phyloP scores from a whole-genome alignment of 129 eudicot genomes.

The Arctium minus region DNA sequence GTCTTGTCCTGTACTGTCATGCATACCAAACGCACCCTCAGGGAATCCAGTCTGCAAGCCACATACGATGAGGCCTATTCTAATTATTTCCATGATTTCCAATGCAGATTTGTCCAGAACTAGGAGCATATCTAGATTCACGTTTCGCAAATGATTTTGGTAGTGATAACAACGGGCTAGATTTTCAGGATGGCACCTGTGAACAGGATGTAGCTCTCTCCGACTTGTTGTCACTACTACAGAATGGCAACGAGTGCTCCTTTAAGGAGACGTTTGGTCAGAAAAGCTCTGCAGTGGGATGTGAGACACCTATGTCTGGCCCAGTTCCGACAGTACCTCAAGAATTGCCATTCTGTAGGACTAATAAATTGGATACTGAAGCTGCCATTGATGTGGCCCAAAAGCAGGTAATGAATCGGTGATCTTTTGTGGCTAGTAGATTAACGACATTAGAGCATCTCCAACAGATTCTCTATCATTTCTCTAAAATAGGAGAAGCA shows the following conservation, averaged over 20 bases:
- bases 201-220: constrained; percentile 61
- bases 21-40: no score
- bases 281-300: background rate
- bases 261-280: constrained; percentile 10
- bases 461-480: background rate
- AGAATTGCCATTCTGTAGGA: background rate
- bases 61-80: background rate
- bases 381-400: constrained; percentile 4
- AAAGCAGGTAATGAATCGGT: constrained; percentile 10
- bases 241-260: constrained; percentile 19
- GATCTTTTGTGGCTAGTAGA: background rate
- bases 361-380: background rate
- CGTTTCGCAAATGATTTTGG: constrained; percentile 72
- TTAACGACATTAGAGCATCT: background rate
- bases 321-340: background rate
- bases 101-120: constrained; percentile 25
- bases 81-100: background rate
- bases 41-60: background rate
- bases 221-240: constrained; percentile 43
- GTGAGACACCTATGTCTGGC: constrained; percentile 2
- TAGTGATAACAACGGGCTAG: constrained; percentile 37
- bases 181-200: constrained; percentile 59
- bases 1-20: no score
- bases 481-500: background rate
- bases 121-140: constrained; percentile 43